phyloP scores from a whole-genome alignment of 2,329 filamentous ascomycete genomes.

The Beauveria medogensis region DNA sequence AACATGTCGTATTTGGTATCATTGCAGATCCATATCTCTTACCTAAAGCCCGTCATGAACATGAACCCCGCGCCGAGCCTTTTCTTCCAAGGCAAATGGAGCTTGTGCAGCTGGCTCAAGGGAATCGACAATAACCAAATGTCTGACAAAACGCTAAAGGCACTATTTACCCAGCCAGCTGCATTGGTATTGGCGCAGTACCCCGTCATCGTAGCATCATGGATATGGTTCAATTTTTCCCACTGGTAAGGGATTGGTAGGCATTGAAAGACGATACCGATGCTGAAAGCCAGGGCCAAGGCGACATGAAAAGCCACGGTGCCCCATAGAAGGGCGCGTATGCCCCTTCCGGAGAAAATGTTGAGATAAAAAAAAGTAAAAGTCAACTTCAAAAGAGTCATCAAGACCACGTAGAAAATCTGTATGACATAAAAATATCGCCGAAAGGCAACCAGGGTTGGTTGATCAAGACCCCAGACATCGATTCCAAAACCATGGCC shows the following conservation, averaged over 20 bases:
- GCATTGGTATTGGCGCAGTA: slow-evolving; percentile 37
- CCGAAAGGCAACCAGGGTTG: slow-evolving; percentile 31
- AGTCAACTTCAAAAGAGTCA: slow-evolving; percentile 36
- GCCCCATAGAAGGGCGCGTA: slow-evolving; percentile 31
- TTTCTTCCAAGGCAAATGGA: slow-evolving; percentile 34
- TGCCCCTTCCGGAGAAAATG: slow-evolving; percentile 32
- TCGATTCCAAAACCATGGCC: slow-evolving; percentile 35
- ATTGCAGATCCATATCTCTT: slow-evolving; percentile 3
- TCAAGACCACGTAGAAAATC: slow-evolving; percentile 32
- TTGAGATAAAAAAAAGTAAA: slow-evolving; percentile 43
- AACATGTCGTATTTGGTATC: no score
- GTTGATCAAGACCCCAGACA: slow-evolving; percentile 34
- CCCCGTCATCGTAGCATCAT: slow-evolving; percentile 27
- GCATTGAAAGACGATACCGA: slow-evolving; percentile 38
- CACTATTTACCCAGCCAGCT: slow-evolving; percentile 38
- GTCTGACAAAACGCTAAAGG: slow-evolving; percentile 38
- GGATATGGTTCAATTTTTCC: slow-evolving; percentile 34
- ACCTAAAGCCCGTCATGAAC: slow-evolving; percentile 34
- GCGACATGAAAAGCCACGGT: slow-evolving; percentile 26
- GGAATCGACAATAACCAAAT: slow-evolving; percentile 39
- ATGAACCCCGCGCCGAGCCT: slow-evolving; percentile 34
- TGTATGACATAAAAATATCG: slow-evolving; percentile 30
- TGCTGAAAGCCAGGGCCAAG: slow-evolving; percentile 27
- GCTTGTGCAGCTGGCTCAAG: slow-evolving; percentile 28
- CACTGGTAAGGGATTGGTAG: slow-evolving; percentile 39